Base-by-base conservation (phyloP, 805 yeast genomes). In the Wickerhamiella vanderwaltii region DNA sequence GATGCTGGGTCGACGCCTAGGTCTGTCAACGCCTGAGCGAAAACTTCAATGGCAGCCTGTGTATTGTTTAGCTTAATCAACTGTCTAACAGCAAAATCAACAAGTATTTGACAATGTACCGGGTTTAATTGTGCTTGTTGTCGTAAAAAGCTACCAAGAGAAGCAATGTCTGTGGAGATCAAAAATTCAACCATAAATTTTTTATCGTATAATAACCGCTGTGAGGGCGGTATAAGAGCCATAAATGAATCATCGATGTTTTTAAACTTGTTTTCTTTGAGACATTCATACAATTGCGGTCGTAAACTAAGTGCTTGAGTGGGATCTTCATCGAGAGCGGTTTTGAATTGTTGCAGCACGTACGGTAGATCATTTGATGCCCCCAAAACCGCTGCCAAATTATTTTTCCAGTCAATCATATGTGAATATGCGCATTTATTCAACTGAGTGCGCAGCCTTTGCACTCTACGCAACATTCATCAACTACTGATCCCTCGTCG, bases 121-220 rank as follows among this genome's bases (percentile, higher is more conserved):
- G 53, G 54, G 29, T 26, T 35, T 0, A 9, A 15, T 3, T 13
- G 5, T 2, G 51, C 49, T 9, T 48, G 20, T 5, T 43, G 43
- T 1, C 16, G 39, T 4, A 50, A n/a, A 23, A 47, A 25, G 9
- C 9, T 18, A 4, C 19, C 23, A 12, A 47, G 26, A 5, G 31
- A 23, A 2, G 15, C 18, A 40, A 43, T 43, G 15, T 37, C 38
- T 11, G 29, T 25, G 6, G 19, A 37, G 1, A 39, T 3, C 9
- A 48, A 33, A 6, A 44, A 44, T 20, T 46, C 48, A 7, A 36
- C 33, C 2, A 46, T 42, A 26, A 46, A 52, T 18, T 25, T 26
- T 29, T 43, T 46, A 36, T 52, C 56, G 6, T 44, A 37, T n/a
- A 37, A 39, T 4, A 43, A 31, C 4, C 38, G 17, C 17, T 18